These are phyloP conservation scores for Hypoxylon fragiforme DNA, from an alignment of 495 filamentous ascomycete genomes.

Conservation along the genomic window DNA sequence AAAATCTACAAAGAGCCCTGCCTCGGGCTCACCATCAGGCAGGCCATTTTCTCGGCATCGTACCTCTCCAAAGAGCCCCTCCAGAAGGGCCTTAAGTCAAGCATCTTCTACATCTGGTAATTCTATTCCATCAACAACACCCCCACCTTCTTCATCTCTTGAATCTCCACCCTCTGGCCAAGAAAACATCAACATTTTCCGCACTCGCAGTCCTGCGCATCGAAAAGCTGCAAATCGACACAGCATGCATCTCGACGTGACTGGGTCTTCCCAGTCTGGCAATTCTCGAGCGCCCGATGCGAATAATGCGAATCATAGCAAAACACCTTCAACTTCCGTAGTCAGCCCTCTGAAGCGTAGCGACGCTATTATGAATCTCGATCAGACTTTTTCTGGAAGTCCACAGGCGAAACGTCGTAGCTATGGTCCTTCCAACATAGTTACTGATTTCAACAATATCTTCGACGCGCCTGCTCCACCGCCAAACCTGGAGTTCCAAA, in stretches of 20 bases:
- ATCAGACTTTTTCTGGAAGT: conserved; percentile 73
- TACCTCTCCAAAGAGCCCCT: conserved; percentile 72
- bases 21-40: conserved; percentile 42
- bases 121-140: conserved; percentile 54
- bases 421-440: conserved; percentile 65
- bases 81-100: conserved; percentile 72
- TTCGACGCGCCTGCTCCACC: conserved; percentile 60
- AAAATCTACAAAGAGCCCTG: conserved; percentile 44
- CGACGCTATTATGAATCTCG: conserved; percentile 86
- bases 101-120: conserved; percentile 72
- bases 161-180: conserved; percentile 47
- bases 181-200: conserved; percentile 55
- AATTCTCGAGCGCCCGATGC: conserved; percentile 51
- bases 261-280: conserved; percentile 51
- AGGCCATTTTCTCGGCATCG: conserved; percentile 53
- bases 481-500: conserved; percentile 48
- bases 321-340: conserved; percentile 54
- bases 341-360: conserved; percentile 90
- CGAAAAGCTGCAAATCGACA: conserved; percentile 46
- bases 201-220: conserved; percentile 44
- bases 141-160: conserved; percentile 43
- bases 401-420: conserved; percentile 87
- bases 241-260: conserved; percentile 52
- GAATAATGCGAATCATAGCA: too few species aligned
- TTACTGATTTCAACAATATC: conserved; percentile 66